Base-by-base conservation (phyloP, 139 green algal genomes). In the Micractinium sp. region DNA sequence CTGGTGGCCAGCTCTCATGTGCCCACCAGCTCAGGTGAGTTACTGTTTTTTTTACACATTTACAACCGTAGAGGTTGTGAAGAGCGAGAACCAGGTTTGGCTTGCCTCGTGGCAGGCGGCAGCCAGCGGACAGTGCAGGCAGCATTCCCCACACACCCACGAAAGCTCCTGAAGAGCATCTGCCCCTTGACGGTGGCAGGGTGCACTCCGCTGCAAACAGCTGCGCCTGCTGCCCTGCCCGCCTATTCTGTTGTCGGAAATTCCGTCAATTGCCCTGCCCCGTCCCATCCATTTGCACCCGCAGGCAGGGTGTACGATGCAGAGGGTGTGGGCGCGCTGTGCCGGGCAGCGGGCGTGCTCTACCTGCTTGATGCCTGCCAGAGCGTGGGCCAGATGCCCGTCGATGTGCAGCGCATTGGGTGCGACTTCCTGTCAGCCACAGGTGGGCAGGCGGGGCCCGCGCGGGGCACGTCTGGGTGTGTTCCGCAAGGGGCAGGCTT, bases 351-450 rank as follows among this genome's bases (percentile, higher is more conserved):
- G 27, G 88, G 92, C 33, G 89, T 97, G 22, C 90, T 90, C 0
- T 97, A 90, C 89, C 87, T 97, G 71, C 89, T 97, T 85, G 95
- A 97, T 84, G 95, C 95, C n/a, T 96, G 94, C 81, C 95, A 97
- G 63, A 94, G 88, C 35, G 90, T 94, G 29, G 95, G 95, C 0
- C 92, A 94, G 76, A 75, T 97, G 85, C 92, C 93, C 1, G 56
- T 97, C 47, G 95, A 97, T 77, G 94, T 96, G 15, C 56, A 90
- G 47, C 16, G 53, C 1, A 87, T 97, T 2, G 81, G 88, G 1
- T 97, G 95, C 87, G 87, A 95, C 89, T 97, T 95, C 71, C 83
- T 96, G 19, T 95, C 89, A 14, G 93, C 69, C 27, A 97, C 95
- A 3, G 47, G 47, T 56, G 47, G 47, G 47, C 47, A 5, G 9